Evolutionary conservation across 805 yeast species (phyloP).

Genomic region (Kodamaea sagamina): DNA sequence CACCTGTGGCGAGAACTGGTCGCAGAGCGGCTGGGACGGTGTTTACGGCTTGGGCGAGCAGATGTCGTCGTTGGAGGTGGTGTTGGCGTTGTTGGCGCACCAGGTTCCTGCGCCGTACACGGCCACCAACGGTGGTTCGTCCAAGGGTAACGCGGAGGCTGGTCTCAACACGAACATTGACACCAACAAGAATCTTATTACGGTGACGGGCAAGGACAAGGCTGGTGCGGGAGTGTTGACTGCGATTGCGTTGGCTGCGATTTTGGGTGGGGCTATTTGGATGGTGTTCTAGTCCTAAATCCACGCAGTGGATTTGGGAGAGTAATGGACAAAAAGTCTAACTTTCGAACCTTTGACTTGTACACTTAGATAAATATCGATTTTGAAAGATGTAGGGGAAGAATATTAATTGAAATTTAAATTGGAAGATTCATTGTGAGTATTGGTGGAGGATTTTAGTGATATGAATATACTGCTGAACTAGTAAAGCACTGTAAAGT

Average conservation of each 20-base stretch:
- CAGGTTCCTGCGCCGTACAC: constrained; percentile 35
- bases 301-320: no score
- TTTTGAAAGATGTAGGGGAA: no score
- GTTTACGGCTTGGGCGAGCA: constrained; percentile 77
- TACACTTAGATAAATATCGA: no score
- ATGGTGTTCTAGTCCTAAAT: constrained; percentile 52
- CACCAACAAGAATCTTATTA: constrained; percentile 43
- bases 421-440: no score
- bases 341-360: no score
- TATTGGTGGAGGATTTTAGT: no score
- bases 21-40: constrained; percentile 59
- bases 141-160: constrained; percentile 37
- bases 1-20: constrained; percentile 80
- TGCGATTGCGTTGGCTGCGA: constrained; percentile 61
- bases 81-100: constrained; percentile 48
- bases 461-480: no score
- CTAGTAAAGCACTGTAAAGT: no score
- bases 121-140: constrained; percentile 37
- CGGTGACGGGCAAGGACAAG: constrained; percentile 52
- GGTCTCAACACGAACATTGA: constrained; percentile 53
- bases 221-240: constrained; percentile 93
- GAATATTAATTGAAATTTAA: no score
- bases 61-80: constrained; percentile 68
- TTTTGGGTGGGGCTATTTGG: constrained; percentile 77
- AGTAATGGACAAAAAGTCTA: no score